These are phyloP conservation scores for Boletus subparvulus DNA, from an alignment of 768 basidiomycete genomes.

Conservation along the genomic window DNA sequence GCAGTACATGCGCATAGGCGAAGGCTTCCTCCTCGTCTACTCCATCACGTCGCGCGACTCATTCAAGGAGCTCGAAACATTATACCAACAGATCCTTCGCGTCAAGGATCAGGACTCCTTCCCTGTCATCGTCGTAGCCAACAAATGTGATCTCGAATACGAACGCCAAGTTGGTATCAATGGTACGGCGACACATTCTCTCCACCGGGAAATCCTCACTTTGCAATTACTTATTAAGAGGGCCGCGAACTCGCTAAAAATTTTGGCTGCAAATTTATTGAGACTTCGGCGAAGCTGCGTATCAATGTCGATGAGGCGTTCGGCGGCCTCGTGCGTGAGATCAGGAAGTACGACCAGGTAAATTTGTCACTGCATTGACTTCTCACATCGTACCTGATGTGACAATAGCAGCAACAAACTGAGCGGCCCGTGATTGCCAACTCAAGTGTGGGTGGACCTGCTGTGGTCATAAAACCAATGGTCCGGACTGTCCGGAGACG, in stretches of 20 bases:
- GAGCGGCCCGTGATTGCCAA: conserved; percentile 52
- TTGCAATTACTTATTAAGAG: conserved; percentile 54
- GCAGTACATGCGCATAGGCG: conserved; percentile 98
- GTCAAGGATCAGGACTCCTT: conserved; percentile 96
- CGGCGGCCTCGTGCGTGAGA: conserved; percentile 88
- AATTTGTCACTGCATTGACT: conserved; percentile 11
- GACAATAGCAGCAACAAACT: conserved; percentile 67
- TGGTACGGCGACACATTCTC: conserved; percentile 47
- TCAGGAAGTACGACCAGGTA: conserved; percentile 92
- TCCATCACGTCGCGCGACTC: conserved; percentile 98
- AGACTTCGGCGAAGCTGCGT: conserved; percentile 94
- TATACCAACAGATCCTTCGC: conserved; percentile 94
- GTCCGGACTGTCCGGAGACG: no score
- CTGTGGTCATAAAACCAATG: conserved; percentile 21
- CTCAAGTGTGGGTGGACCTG: conserved; percentile 41
- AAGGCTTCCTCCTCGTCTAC: conserved; percentile 97
- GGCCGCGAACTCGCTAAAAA: conserved; percentile 95
- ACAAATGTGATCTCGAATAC: conserved; percentile 95
- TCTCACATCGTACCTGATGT: conserved; percentile 8
- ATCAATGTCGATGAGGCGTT: conserved; percentile 98
- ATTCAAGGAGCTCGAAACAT: conserved; percentile 94
- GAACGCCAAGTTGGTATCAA: conserved; percentile 96
- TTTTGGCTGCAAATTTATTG: conserved; percentile 92
- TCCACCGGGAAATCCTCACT: not conserved
- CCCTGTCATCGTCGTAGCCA: conserved; percentile 94